Percentiles rank a stretch among this genome's conserved stretches.
These are phyloP conservation scores for Penicillium hordei DNA, from an alignment of 2,329 filamentous ascomycete species.

Conservation along the genomic window DNA sequence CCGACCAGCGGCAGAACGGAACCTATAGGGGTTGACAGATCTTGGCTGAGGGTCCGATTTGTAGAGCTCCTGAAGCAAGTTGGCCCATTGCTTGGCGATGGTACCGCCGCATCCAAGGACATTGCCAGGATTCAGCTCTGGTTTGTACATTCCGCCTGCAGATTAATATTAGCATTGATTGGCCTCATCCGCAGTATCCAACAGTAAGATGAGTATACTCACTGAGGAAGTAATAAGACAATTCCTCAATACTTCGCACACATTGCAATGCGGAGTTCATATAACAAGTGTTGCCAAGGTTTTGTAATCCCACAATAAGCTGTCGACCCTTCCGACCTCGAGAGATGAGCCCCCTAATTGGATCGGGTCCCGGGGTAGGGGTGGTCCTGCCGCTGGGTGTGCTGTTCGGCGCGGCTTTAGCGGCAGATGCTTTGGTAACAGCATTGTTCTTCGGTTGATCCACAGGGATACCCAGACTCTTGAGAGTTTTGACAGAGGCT, in stretches of 20 bases:
- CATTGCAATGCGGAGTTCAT: constrained; percentile 98
- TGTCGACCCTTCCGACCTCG: constrained; percentile 68
- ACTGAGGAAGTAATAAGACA: constrained; percentile 85
- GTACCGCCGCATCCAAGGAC: constrained; percentile 80
- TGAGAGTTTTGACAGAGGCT: constrained; percentile 43
- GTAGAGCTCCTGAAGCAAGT: constrained; percentile 76
- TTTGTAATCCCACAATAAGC: constrained; percentile 75
- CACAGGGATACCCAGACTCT: constrained; percentile 53
- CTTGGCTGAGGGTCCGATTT: constrained; percentile 58
- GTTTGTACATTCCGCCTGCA: constrained; percentile 64
- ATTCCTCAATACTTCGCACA: constrained; percentile 85
- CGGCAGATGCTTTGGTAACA: constrained; percentile 24
- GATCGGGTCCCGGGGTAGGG: constrained; percentile 66
- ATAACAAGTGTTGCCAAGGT: constrained; percentile 96
- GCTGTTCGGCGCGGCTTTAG: constrained; percentile 38
- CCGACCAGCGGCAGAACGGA: constrained; percentile 78
- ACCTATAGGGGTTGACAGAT: constrained; percentile 75
- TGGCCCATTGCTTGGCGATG: constrained; percentile 81
- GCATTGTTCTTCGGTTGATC: constrained; percentile 34
- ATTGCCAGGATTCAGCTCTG: constrained; percentile 82
- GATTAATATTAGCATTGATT: constrained; percentile 13
- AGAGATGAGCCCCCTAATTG: background rate
- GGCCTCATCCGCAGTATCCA: background rate
- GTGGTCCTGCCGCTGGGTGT: constrained; percentile 63
- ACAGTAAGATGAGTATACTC: constrained; percentile 7